Base-by-base conservation (phyloP, 495 filamentous ascomycete genomes). In the Lophiostoma macrostomum region DNA sequence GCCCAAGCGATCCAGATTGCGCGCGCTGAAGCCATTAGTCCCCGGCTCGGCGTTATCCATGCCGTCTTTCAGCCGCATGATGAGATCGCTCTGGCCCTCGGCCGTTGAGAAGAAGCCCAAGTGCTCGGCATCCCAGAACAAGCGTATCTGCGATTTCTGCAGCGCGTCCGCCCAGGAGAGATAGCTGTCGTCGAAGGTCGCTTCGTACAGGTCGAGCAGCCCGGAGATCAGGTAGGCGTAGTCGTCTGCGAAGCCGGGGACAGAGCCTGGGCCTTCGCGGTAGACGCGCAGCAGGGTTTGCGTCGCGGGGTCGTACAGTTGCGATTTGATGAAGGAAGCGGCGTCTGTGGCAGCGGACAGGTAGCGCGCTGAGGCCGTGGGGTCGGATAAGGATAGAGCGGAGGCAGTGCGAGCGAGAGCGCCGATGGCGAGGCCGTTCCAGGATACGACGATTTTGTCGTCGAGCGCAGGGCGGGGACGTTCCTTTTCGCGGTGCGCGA, bases 31-130 rank as follows among this genome's bases (percentile, higher is more conserved):
- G 23, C 88, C 90, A 63, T 98, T 98, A 20, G 88, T 83, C 1
- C 87, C 91, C 1, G 93, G 94, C 43, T 90, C 86, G 13, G 87
- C 85, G 29, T 84, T 86, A 67, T 98, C 93, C 73, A 96, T 95
- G 41, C 88, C 93, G 48, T 88, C 87, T 71, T 98, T 98, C 48
- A 96, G 76, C 6, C 93, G 83, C 19, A 97, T 79, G 45, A 98
- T 83, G 16, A 89, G 80, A 57, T 90, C 82, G 12, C 84, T 76
- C 7, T 84, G 80, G 56, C 73, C 65, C 22, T 69, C 75, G 2
- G 77, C 76, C 7, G 90, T 96, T n/a, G 84, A 88, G 72, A 91
- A 98, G 75, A 95, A 98, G 34, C 83, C 93, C 24, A 85, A 80
- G 44, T 70, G 66, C 38, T 70, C 62, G 20, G 62, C 49, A 31